Conservation (phyloP, 768 basidiomycete species). For the Trametes maxima region DNA sequence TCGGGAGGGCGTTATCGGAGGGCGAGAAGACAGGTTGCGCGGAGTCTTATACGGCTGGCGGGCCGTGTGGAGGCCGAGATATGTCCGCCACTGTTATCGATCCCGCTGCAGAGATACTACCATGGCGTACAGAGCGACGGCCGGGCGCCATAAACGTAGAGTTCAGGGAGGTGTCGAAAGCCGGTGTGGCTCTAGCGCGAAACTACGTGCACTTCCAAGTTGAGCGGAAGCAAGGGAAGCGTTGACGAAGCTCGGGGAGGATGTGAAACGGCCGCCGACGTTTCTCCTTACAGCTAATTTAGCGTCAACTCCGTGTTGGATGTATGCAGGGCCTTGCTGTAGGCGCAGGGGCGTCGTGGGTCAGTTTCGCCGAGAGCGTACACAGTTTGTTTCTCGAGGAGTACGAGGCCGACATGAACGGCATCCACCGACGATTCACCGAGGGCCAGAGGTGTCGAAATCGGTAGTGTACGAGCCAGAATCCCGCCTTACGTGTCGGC, state of each 20-base stretch:
- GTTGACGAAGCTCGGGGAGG: conserved; percentile 4
- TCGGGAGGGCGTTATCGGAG: conserved; percentile 15
- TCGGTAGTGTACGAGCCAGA: neutral
- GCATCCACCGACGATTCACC: conserved; percentile 18
- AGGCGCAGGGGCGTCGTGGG: neutral
- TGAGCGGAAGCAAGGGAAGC: conserved; percentile 18
- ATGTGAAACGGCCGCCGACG: neutral
- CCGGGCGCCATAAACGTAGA: conserved; percentile 4
- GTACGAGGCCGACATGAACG: conserved; percentile 1
- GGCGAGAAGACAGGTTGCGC: neutral
- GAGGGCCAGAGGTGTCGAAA: neutral
- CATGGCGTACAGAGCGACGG: neutral
- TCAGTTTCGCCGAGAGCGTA: conserved; percentile 13
- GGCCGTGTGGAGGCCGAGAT: conserved; percentile 17
- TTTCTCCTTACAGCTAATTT: conserved; percentile 13
- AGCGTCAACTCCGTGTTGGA: neutral
- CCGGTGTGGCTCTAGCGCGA: conserved; percentile 5
- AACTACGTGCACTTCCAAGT: conserved; percentile 22
- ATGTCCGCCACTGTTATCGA: conserved; percentile 26
- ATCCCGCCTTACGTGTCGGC: neutral
- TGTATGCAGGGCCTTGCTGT: neutral
- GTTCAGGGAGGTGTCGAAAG: neutral
- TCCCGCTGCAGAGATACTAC: conserved; percentile 4
- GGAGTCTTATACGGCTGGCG: conserved; percentile 16
- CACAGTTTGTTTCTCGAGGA: conserved; percentile 1